phyloP scores from a whole-genome alignment of 1,139 yeast species.

The Geotrichum cucujoidarum region DNA sequence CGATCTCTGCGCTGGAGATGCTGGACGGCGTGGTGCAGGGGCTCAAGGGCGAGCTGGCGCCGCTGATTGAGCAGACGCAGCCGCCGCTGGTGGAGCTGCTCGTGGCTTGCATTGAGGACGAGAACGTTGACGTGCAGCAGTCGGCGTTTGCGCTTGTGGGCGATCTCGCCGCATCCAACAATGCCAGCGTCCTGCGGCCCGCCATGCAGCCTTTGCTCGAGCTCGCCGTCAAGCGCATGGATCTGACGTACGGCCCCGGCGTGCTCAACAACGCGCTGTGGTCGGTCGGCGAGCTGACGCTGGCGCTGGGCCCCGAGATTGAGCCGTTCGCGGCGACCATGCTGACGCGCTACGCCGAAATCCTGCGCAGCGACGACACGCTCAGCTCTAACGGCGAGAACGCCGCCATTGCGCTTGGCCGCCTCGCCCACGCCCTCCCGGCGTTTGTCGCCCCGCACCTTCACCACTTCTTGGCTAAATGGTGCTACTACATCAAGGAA shows the following conservation, averaged over 20 bases:
- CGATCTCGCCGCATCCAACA: constrained; percentile 61
- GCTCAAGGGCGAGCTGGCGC: constrained; percentile 57
- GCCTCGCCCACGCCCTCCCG: constrained; percentile 67
- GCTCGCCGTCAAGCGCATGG: constrained; percentile 55
- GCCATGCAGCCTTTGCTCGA: constrained; percentile 55
- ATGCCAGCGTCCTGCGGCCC: constrained; percentile 56
- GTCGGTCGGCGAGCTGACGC: constrained; percentile 83
- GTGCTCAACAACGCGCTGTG: constrained; percentile 87
- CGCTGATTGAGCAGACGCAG: constrained; percentile 42
- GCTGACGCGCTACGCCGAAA: constrained; percentile 58
- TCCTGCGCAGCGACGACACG: constrained; percentile 52
- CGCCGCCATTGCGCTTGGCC: constrained; percentile 89
- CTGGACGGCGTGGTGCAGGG: constrained; percentile 93
- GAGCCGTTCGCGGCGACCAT: constrained; percentile 56
- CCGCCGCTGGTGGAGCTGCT: constrained; percentile 59
- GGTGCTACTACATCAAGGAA: constrained; percentile 64
- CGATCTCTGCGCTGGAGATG: constrained; percentile 82
- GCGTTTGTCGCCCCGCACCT: constrained; percentile 55
- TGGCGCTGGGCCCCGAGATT: constrained; percentile 47
- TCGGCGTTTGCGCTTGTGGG: constrained; percentile 88
- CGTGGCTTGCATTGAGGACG: constrained; percentile 69
- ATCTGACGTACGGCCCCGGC: constrained; percentile 47
- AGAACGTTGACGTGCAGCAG: constrained; percentile 81
- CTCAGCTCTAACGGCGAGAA: constrained; percentile 71
- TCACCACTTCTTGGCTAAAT: constrained; percentile 51